Base-by-base conservation (phyloP, 169 alveolate genomes). In the Cryptosporidium parvum region DNA sequence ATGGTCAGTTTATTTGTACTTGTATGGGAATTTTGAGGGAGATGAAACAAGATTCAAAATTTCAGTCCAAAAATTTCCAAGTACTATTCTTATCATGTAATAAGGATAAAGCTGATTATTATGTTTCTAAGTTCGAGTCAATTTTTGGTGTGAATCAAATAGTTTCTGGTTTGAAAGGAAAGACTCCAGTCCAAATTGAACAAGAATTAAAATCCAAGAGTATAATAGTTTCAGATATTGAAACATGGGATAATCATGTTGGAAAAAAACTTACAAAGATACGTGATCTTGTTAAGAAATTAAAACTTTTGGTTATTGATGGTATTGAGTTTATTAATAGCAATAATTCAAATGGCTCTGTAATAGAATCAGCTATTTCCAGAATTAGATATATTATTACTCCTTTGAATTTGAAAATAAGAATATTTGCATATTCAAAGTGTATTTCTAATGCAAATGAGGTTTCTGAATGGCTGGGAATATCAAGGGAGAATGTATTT, bases 401-500 rank as follows among this genome's bases (percentile, higher is more conserved):
- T 16, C 89, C 89, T 21, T 42, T 80, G 26, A 37, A 65, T 65
- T 42, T 80, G 6, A 48, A 80, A 26, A 62, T 80, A 39, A 75
- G 89, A 16, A 62, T 59, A 21, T 62, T 80, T 65, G 89, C 75
- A 39, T 80, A 80, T 80, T 80, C 80, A n/a, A 80, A 62, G 26
- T 62, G 69, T 9, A 80, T 80, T 18, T 80, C 89, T n/a, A 80
- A 80, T 80, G 75, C 89, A 62, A 48, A 21, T 39, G 89, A 80
- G 6, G 75, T 80, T n/a, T 35, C 89, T 23, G 89, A 80, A 62
- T 80, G 89, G 89, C 33, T 80, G 33, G 89, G 89, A 61, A 65
- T 80, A 37, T n/a, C 23, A 39, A 80, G 21, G 39, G 89, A 61
- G 26, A 65, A 48, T 65, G 62, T 58, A 62, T 80, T 80, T 65